These are phyloP conservation scores for Coemansia sp. DNA, from an alignment of 192 early-diverging fungal genomes.

Conservation along the genomic window DNA sequence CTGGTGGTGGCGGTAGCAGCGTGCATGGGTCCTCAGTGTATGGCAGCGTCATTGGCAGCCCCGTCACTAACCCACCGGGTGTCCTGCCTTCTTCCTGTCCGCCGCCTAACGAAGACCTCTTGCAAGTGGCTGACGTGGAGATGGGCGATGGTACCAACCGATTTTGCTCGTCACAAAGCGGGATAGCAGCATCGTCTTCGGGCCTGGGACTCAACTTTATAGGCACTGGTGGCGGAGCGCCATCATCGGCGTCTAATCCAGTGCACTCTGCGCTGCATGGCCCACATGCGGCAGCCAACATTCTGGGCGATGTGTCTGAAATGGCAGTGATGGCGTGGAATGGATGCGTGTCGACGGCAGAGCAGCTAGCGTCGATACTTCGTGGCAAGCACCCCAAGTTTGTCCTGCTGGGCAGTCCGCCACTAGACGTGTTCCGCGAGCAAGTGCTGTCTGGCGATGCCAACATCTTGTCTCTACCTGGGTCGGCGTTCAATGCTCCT, in stretches of 20 bases:
- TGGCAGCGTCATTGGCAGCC: constrained; percentile 48
- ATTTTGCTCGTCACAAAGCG: neutral
- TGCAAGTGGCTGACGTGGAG: neutral
- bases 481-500: constrained; percentile 47
- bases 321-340: constrained; percentile 51
- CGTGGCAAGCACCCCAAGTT: constrained; percentile 54
- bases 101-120: neutral
- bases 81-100: neutral
- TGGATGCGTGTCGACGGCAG: constrained; percentile 50
- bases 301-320: constrained; percentile 40
- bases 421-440: constrained; percentile 35
- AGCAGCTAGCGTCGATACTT: constrained; percentile 48
- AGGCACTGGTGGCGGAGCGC: neutral
- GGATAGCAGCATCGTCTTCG: neutral
- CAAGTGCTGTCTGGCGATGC: constrained; percentile 42
- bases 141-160: neutral
- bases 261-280: constrained; percentile 1
- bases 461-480: constrained; percentile 44
- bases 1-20: constrained; percentile 23
- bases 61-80: constrained; percentile 6
- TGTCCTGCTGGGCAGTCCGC: constrained; percentile 36
- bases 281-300: constrained; percentile 7
- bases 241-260: neutral
- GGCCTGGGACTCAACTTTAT: neutral
- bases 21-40: constrained; percentile 34